Base-by-base conservation (phyloP, 1,284 basidiomycete genomes). In the Microbotryomycetes sp. region DNA sequence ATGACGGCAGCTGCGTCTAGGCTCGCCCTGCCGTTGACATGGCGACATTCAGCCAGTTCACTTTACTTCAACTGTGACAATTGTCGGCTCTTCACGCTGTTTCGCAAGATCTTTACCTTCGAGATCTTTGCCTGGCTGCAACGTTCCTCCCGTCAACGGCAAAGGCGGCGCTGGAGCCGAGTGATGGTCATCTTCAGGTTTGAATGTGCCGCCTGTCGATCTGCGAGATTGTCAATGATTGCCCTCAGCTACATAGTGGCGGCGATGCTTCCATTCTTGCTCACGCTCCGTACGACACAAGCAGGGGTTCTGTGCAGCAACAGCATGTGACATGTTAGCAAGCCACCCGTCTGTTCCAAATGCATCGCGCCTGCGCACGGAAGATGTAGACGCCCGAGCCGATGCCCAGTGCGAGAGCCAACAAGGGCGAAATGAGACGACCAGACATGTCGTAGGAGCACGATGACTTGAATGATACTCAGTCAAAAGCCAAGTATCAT, bases 161-260 rank as follows among this genome's bases (percentile, higher is more conserved):
- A 68, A 49, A 1, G 61, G 52, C 1, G 66, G 66, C 4, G 59
- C 59, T 24, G 64, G 59, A 0, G 64, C 67, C 2, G 67, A 46
- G 49, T 68, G 67, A 29, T 66, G 60, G 54, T 68, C 67, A 56
- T 66, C 62, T 29, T 61, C 57, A 3, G 67, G 67, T 7, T 52
- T 56, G 58, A 68, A 68, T 3, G 59, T 60, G 2, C 67, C 67
- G 2, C 24, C 2, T 0, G 67, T 68, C 3, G 67, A 68, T 2
- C 64, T 66, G 64, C 18, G 7, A 5, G n/a, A n/a, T n/a, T n/a
- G n/a, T n/a, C n/a, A n/a, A n/a, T n/a, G n/a, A n/a, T n/a, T n/a
- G n/a, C n/a, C n/a, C n/a, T n/a, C n/a, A n/a, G n/a, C n/a, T n/a
- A n/a, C n/a, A n/a, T n/a, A n/a, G n/a, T n/a, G n/a, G n/a, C n/a